Conservation (phyloP, 140 eudicot genomes). For the Stevia rebaudiana region DNA sequence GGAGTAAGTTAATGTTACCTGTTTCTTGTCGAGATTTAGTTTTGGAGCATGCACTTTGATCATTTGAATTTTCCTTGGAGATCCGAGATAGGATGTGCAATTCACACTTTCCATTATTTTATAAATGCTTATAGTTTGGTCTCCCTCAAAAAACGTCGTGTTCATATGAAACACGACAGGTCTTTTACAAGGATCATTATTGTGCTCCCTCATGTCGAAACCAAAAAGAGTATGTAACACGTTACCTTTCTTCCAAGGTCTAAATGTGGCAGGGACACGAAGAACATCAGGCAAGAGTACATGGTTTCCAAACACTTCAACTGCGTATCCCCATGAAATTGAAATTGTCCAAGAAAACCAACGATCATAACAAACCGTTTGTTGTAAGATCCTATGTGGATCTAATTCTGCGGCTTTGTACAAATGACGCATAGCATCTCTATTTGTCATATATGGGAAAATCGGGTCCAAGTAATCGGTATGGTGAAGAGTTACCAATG, state of each 20-base stretch:
- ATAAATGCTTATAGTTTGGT: constrained; percentile 39
- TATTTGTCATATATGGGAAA: constrained; percentile 54
- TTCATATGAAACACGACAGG: constrained; percentile 56
- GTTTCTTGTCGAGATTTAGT: constrained; percentile 36
- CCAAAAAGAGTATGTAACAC: constrained; percentile 15
- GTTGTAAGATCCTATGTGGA: constrained; percentile 68
- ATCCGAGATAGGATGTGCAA: constrained; percentile 37
- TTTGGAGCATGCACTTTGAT: constrained; percentile 54
- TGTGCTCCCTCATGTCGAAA: constrained; percentile 43
- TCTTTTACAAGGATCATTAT: constrained; percentile 56
- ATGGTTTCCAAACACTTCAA: constrained; percentile 44
- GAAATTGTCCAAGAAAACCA: constrained; percentile 90
- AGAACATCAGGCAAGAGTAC: constrained; percentile 54
- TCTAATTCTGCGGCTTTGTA: constrained; percentile 44
- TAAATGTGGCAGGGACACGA: constrained; percentile 52
- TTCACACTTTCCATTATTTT: constrained; percentile 19
- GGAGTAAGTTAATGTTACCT: constrained; percentile 35
- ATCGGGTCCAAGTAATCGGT: constrained; percentile 49
- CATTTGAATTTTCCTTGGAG: constrained; percentile 54
- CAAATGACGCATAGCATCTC: constrained; percentile 50
- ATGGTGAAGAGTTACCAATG: constrained; percentile 65
- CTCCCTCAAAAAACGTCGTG: constrained; percentile 19
- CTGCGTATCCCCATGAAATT: constrained; percentile 78
- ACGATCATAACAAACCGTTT: constrained; percentile 72
- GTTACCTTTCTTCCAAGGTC: constrained; percentile 46